Conservation (phyloP, 495 filamentous ascomycete species). For the Daldinia loculata region DNA sequence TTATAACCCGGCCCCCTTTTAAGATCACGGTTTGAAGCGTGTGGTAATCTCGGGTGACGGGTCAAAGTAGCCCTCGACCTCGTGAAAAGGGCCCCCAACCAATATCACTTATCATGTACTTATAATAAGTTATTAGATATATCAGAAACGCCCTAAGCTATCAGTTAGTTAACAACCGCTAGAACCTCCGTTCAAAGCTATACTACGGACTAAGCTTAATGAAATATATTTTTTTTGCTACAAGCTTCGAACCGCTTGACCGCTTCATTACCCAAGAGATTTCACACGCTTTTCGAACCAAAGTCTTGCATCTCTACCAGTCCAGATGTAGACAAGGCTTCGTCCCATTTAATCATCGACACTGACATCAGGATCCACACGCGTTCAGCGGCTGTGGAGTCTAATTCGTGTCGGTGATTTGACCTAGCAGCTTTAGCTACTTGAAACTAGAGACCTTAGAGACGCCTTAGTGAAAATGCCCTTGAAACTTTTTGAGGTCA, state of each 20-base stretch:
- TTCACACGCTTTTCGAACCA: constrained; percentile 33
- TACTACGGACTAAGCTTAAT: not conserved
- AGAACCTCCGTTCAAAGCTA: not conserved
- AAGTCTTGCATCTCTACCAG: constrained; percentile 29
- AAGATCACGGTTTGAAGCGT: constrained; percentile 42
- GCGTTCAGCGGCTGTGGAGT: constrained; percentile 31
- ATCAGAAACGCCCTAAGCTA: constrained; percentile 22
- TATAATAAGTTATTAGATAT: constrained; percentile 11
- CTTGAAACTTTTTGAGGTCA: constrained; percentile 34
- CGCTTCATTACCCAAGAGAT: constrained; percentile 26
- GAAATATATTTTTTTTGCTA: constrained; percentile 8
- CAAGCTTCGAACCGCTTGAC: constrained; percentile 27
- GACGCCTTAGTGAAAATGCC: constrained; percentile 16
- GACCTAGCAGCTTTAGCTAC: not conserved
- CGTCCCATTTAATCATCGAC: constrained; percentile 31
- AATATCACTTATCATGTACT: constrained; percentile 27
- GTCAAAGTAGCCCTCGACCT: constrained; percentile 45
- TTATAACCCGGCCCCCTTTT: constrained; percentile 49
- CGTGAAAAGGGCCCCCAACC: constrained; percentile 35
- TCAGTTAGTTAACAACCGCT: constrained; percentile 31
- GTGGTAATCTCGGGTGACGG: constrained; percentile 54
- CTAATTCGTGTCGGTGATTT: constrained; percentile 35
- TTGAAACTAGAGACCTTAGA: not conserved
- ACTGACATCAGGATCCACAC: constrained; percentile 41
- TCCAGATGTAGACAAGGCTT: constrained; percentile 30